Conservation (phyloP, 73 alveolate species). For the Stentor roeselii region DNA sequence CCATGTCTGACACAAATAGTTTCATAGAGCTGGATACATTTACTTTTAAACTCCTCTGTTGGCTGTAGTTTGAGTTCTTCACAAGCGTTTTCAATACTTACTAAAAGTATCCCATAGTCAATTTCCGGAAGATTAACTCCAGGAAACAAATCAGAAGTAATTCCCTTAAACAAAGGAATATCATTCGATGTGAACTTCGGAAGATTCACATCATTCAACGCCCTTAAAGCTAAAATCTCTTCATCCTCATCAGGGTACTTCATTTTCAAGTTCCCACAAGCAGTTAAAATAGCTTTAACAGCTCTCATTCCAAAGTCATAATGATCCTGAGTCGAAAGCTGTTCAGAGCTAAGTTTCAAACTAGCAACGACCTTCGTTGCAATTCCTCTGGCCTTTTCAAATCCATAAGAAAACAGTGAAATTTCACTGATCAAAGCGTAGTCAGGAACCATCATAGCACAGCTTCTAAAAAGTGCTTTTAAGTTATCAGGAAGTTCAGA, state of each 20-base stretch:
- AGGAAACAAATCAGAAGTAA: constrained; percentile 99
- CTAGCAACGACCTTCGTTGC: constrained; percentile 83
- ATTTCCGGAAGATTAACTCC: constrained; percentile 90
- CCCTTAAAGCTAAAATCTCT: constrained; percentile 88
- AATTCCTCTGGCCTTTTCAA: constrained; percentile 84
- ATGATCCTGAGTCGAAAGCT: constrained; percentile 94
- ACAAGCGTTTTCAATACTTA: constrained; percentile 75
- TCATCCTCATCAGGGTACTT: constrained; percentile 87
- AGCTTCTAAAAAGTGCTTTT: constrained; percentile 94
- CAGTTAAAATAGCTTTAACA: constrained; percentile 95
- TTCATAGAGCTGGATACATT: constrained; percentile 96
- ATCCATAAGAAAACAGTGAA: constrained; percentile 91
- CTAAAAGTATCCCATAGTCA: constrained; percentile 84
- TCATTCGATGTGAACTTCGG: constrained; percentile 98
- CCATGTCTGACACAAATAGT: constrained; percentile 99
- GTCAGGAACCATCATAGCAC: constrained; percentile 99
- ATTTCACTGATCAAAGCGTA: constrained; percentile 91
- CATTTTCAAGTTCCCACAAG: constrained; percentile 97
- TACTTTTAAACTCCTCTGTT: constrained; percentile 79
- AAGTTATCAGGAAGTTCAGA: constrained; percentile 96
- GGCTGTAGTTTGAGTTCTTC: constrained; percentile 79
- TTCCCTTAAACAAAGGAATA: constrained; percentile 95
- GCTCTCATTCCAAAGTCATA: constrained; percentile 99
- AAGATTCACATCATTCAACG: constrained; percentile 94
- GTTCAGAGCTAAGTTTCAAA: constrained; percentile 87